Evolutionary conservation across 305 asterid species (phyloP).

Genomic region (Fraxinus platypoda): DNA sequence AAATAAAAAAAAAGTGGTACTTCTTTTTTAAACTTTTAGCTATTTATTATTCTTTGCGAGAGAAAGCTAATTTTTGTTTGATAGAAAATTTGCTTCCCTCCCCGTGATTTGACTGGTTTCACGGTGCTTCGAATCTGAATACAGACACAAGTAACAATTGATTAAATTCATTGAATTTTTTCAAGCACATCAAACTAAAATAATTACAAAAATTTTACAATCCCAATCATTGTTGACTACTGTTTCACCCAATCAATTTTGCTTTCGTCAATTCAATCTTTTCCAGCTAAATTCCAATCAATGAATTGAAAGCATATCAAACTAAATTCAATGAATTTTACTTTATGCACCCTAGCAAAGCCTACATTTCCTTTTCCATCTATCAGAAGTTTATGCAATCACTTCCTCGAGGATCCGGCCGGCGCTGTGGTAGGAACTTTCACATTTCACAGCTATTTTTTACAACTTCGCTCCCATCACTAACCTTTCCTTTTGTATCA

Average conservation of each 20-base stretch:
- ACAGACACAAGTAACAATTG: neutral
- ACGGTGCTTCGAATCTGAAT: neutral
- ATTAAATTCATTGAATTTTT: neutral
- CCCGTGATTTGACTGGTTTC: neutral
- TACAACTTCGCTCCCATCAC: neutral
- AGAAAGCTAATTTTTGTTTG: neutral
- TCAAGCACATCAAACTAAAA: neutral
- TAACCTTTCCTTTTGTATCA: neutral
- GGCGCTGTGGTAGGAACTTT: neutral
- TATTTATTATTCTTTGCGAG: too few species aligned
- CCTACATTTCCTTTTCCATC: neutral
- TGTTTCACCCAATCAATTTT: conserved; percentile 1
- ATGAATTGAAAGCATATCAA: neutral
- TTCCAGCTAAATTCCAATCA: neutral
- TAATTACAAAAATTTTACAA: neutral
- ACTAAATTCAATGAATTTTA: neutral
- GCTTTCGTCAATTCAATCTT: neutral
- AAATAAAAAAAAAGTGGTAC: too few species aligned
- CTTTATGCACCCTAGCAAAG: conserved; percentile 17
- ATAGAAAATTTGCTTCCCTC: neutral
- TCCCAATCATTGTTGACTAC: neutral
- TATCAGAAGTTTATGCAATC: neutral
- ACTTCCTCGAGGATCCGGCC: neutral
- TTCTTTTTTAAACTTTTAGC: too few species aligned
- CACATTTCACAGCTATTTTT: neutral